Percentiles rank a stretch among this genome's conserved stretches.
phyloP scores from a whole-genome alignment of 768 basidiomycete species.

The Butyriboletus loyo region DNA sequence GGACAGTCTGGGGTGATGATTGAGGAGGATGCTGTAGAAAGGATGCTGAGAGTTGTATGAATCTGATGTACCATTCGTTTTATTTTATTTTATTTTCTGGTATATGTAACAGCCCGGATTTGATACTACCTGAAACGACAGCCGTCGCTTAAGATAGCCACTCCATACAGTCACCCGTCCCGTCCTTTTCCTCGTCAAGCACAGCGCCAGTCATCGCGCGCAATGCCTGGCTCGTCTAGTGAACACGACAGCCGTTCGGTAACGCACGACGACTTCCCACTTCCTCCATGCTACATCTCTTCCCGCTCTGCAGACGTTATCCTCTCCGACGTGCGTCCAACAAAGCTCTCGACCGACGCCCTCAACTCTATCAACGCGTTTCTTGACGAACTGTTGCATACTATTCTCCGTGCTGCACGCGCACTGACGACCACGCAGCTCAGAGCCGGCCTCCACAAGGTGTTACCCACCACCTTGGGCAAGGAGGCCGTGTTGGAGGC shows the following conservation, averaged over 20 bases:
- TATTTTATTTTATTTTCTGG: neutral
- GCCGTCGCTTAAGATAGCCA: slow-evolving; percentile 18
- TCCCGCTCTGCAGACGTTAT: slow-evolving; percentile 85
- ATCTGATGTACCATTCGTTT: neutral
- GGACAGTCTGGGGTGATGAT: neutral
- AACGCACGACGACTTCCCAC: slow-evolving; percentile 2
- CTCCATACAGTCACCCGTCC: slow-evolving; percentile 2
- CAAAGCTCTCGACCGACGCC: slow-evolving; percentile 76
- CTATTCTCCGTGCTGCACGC: slow-evolving; percentile 60
- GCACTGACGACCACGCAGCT: slow-evolving; percentile 74
- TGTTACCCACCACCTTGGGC: slow-evolving; percentile 78
- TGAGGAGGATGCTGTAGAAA: slow-evolving; percentile 24
- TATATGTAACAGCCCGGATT: neutral
- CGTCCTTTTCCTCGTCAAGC: slow-evolving; percentile 11
- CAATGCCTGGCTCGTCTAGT: slow-evolving; percentile 49
- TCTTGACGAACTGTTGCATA: slow-evolving; percentile 81
- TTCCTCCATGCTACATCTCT: slow-evolving; percentile 76
- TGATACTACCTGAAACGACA: slow-evolving; percentile 2
- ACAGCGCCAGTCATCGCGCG: slow-evolving; percentile 8
- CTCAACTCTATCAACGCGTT: slow-evolving; percentile 75
- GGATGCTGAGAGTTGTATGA: too few species aligned
- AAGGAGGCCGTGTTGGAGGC: slow-evolving; percentile 93
- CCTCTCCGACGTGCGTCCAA: slow-evolving; percentile 90
- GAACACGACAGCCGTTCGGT: slow-evolving; percentile 26
- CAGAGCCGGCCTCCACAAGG: slow-evolving; percentile 64